Evolutionary conservation across 1,284 basidiomycete genomes (phyloP).

Genomic region (Cryptococcus maquisensis): DNA sequence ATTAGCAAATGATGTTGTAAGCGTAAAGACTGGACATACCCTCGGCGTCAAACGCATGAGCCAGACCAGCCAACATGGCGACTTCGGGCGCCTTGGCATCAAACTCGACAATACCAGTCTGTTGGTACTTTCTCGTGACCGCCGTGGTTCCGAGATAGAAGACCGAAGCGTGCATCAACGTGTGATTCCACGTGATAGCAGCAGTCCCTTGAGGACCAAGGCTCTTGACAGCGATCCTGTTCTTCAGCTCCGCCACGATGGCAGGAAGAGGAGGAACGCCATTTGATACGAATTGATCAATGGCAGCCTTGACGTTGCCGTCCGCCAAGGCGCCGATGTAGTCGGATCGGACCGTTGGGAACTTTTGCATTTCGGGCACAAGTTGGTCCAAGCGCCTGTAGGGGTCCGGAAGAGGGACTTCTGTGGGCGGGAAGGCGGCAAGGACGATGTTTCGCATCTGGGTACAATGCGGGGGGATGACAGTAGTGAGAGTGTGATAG

Average conservation of each 20-base stretch:
- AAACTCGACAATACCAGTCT: slow-evolving; percentile 73
- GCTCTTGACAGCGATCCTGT: slow-evolving; percentile 63
- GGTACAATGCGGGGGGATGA: slow-evolving; percentile 85
- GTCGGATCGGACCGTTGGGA: slow-evolving; percentile 86
- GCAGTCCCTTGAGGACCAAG: slow-evolving; percentile 44
- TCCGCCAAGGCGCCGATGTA: slow-evolving; percentile 74
- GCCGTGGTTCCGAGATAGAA: slow-evolving; percentile 91
- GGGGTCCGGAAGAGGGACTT: slow-evolving; percentile 71
- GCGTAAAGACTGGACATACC: slow-evolving; percentile 54
- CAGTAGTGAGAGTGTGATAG: slow-evolving; percentile 91
- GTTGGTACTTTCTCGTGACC: slow-evolving; percentile 71
- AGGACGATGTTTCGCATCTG: slow-evolving; percentile 96
- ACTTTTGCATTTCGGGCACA: slow-evolving; percentile 80
- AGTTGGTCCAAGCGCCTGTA: slow-evolving; percentile 54
- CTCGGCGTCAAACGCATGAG: slow-evolving; percentile 81
- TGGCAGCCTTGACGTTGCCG: slow-evolving; percentile 67
- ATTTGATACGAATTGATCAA: slow-evolving; percentile 79
- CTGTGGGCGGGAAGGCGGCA: slow-evolving; percentile 86
- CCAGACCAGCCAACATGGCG: slow-evolving; percentile 73
- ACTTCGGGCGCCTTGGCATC: slow-evolving; percentile 75
- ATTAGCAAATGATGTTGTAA: slow-evolving; percentile 1
- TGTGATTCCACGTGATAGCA: slow-evolving; percentile 76
- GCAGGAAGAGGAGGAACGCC: slow-evolving; percentile 55
- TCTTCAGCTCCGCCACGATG: slow-evolving; percentile 73
- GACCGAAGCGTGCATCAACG: slow-evolving; percentile 85